These are phyloP conservation scores for Bretziella fagacearum DNA, from an alignment of 2,329 filamentous ascomycete species.

Conservation along the genomic window DNA sequence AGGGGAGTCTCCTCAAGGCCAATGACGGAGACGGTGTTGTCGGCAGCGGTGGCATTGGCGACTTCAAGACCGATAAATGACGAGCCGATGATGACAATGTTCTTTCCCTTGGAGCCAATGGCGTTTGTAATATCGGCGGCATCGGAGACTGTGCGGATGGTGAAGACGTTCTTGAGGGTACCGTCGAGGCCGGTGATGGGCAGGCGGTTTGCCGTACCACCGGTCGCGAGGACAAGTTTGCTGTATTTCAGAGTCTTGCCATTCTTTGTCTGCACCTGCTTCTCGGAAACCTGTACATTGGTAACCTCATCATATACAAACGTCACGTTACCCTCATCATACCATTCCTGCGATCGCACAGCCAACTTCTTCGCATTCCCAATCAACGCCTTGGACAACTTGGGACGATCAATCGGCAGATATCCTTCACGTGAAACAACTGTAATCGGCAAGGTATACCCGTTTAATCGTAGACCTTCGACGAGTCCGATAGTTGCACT, in stretches of 20 bases:
- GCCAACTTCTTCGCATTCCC: slow-evolving; percentile 64
- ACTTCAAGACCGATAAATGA: slow-evolving; percentile 98
- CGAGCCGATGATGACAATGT: slow-evolving; percentile 78
- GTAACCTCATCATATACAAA: slow-evolving; percentile 48
- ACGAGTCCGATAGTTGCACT: slow-evolving; percentile 68
- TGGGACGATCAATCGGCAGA: slow-evolving; percentile 79
- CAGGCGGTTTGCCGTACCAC: slow-evolving; percentile 57
- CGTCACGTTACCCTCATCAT: slow-evolving; percentile 42
- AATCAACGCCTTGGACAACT: slow-evolving; percentile 85
- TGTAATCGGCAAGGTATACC: slow-evolving; percentile 65
- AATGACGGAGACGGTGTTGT: slow-evolving; percentile 71
- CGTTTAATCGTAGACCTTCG: slow-evolving; percentile 66
- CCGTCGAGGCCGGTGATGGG: slow-evolving; percentile 76
- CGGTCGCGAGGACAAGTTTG: slow-evolving; percentile 81
- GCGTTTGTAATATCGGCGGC: slow-evolving; percentile 60
- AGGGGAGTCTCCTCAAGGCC: slow-evolving; percentile 79
- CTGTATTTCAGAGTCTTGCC: slow-evolving; percentile 60
- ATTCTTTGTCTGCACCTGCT: slow-evolving; percentile 56
- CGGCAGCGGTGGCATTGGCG: slow-evolving; percentile 63
- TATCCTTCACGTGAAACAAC: slow-evolving; percentile 73
- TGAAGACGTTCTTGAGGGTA: slow-evolving; percentile 64
- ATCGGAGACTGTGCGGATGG: slow-evolving; percentile 61
- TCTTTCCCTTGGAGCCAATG: slow-evolving; percentile 72
- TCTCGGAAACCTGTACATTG: slow-evolving; percentile 56
- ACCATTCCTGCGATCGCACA: slow-evolving; percentile 63